Evolutionary conservation across 345 rosid species (phyloP).

Genomic region (Melaleuca alternifolia): DNA sequence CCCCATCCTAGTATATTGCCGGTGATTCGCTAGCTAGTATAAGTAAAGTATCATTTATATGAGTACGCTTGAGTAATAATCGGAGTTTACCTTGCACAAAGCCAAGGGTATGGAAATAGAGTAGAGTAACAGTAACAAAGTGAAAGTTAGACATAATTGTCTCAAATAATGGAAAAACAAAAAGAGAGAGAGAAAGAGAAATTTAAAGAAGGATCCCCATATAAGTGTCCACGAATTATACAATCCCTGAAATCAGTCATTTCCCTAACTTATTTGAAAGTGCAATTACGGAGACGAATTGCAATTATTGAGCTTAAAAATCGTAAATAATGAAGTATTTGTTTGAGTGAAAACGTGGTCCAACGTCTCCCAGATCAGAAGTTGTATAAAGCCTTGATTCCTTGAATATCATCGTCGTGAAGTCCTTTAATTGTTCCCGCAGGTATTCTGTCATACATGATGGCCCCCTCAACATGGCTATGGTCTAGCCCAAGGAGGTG

Average conservation of each 20-base stretch:
- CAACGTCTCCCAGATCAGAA: not conserved
- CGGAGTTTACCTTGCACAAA: not conserved
- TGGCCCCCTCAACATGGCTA: constrained; percentile 7
- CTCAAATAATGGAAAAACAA: too few species aligned
- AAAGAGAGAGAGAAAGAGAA: too few species aligned
- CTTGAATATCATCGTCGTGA: constrained; percentile 14
- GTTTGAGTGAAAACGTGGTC: not conserved
- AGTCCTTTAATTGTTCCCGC: constrained; percentile 7
- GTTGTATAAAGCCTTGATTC: constrained; percentile 5
- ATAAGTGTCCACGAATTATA: too few species aligned
- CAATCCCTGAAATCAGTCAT: too few species aligned
- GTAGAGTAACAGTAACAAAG: too few species aligned
- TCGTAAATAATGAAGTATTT: not conserved
- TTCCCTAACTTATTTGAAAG: too few species aligned
- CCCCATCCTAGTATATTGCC: not conserved
- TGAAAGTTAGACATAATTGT: too few species aligned
- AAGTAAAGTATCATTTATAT: not conserved
- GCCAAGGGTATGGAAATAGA: not conserved
- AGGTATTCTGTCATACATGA: constrained; percentile 13
- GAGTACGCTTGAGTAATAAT: not conserved
- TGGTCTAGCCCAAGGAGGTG: constrained; percentile 34
- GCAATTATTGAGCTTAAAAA: not conserved
- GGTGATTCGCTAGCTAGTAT: not conserved
- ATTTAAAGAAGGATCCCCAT: too few species aligned
- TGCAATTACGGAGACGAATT: not conserved